These are phyloP conservation scores for Curvularia verruculosa DNA, from an alignment of 2,329 filamentous ascomycete genomes.

Conservation along the genomic window DNA sequence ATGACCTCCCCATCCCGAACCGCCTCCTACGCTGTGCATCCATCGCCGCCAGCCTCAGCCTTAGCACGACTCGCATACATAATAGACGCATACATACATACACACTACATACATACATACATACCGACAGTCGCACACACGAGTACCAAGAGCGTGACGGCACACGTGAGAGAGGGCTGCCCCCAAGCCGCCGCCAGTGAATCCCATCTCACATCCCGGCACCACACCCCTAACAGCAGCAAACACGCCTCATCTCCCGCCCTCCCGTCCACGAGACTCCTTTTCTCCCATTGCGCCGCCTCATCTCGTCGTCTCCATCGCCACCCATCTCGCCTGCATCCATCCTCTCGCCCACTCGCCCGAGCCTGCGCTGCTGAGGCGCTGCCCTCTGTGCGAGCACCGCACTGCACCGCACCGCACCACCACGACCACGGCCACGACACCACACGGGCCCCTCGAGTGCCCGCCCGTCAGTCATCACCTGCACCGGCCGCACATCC, in stretches of 20 bases:
- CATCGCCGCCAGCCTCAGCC: slow-evolving; percentile 39
- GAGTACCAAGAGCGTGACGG: not conserved
- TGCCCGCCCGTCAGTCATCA: not conserved
- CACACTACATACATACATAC: too few relatives aligned
- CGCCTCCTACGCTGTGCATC: slow-evolving; percentile 25
- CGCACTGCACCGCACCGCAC: not conserved
- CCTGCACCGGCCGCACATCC: not conserved
- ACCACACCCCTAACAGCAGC: slow-evolving; percentile 43
- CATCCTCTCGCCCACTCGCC: slow-evolving; percentile 17
- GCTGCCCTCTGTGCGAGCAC: slow-evolving; percentile 7
- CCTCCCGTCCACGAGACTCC: slow-evolving; percentile 13
- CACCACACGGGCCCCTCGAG: slow-evolving; percentile 21
- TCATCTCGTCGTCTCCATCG: slow-evolving; percentile 6
- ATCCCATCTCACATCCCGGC: slow-evolving; percentile 30
- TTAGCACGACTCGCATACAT: too few relatives aligned
- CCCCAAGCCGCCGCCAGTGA: slow-evolving; percentile 20
- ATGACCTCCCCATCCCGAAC: slow-evolving; percentile 25
- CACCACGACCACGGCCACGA: slow-evolving; percentile 12
- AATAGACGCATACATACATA: too few relatives aligned
- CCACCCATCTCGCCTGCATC: slow-evolving; percentile 9
- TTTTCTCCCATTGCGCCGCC: slow-evolving; percentile 17
- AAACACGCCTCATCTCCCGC: slow-evolving; percentile 40
- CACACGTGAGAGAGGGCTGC: slow-evolving; percentile 5
- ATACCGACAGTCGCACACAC: too few relatives aligned
- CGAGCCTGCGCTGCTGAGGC: too few relatives aligned